phyloP scores from a whole-genome alignment of 805 yeast species.

The Wickerhamomyces bovis region DNA sequence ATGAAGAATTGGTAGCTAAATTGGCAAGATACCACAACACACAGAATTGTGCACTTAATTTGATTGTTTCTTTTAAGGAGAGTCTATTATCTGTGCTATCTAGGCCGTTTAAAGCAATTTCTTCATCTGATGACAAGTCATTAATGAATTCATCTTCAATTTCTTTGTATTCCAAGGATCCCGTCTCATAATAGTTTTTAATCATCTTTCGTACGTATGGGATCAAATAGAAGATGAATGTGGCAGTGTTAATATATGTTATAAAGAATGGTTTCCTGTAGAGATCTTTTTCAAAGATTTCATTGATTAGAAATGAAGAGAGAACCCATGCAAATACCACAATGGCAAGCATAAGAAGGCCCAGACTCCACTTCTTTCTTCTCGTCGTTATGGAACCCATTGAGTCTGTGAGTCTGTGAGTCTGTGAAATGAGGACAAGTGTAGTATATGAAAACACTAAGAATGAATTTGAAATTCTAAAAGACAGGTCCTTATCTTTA shows the following conservation, averaged over 20 bases:
- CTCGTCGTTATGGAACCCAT: conserved; percentile 6
- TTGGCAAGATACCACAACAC: conserved; percentile 89
- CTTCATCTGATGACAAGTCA: conserved; percentile 23
- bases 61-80: conserved; percentile 57
- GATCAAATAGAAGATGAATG: conserved; percentile 71
- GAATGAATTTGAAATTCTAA: too few relatives aligned
- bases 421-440: neutral
- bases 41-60: conserved; percentile 74
- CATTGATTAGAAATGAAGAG: conserved; percentile 80
- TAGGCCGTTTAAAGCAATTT: conserved; percentile 16
- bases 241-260: conserved; percentile 85
- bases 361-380: conserved; percentile 58
- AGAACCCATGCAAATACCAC: conserved; percentile 89
- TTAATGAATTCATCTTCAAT: conserved; percentile 17
- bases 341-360: conserved; percentile 62
- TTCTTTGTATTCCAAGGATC: conserved; percentile 20
- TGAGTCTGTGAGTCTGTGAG: too few relatives aligned
- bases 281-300: conserved; percentile 57
- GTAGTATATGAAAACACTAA: too few relatives aligned
- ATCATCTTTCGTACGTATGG: conserved; percentile 39
- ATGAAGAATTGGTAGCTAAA: conserved; percentile 79
- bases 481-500: neutral
- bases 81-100: conserved; percentile 24
- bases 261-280: conserved; percentile 89
- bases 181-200: conserved; percentile 24